Evolutionary conservation across 2,329 filamentous ascomycete species (phyloP).

Genomic region (Sclerotinia minor): DNA sequence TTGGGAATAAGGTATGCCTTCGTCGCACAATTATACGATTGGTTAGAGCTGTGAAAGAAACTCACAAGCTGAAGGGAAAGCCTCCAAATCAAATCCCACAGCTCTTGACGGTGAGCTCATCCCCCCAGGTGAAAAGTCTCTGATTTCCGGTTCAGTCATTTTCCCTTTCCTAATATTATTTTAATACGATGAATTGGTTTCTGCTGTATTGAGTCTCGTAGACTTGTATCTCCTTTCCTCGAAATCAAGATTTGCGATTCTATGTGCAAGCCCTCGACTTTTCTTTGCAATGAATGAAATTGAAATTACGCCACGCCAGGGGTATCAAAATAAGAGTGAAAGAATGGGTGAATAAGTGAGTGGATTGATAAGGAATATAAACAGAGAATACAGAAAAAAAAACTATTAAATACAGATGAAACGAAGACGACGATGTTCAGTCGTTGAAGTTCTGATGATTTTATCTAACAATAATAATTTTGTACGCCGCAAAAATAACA

Average conservation of each 20-base stretch:
- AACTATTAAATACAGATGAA: not conserved
- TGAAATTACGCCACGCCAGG: not conserved
- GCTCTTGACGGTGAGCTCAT: slow-evolving; percentile 10
- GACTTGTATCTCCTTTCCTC: not conserved
- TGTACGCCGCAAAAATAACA: not conserved
- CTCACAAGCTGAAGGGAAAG: slow-evolving; percentile 19
- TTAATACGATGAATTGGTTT: not conserved
- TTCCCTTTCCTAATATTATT: not conserved
- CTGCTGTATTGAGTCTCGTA: not conserved
- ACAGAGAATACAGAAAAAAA: not conserved
- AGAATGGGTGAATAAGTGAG: not conserved
- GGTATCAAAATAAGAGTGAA: slow-evolving; percentile 1
- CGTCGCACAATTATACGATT: not conserved
- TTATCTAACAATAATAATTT: slow-evolving; percentile 13
- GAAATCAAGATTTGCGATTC: not conserved
- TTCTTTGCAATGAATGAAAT: not conserved
- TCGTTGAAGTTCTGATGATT: not conserved
- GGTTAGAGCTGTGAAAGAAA: not conserved
- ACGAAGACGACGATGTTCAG: not conserved
- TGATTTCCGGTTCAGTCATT: slow-evolving; percentile 19
- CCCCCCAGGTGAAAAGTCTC: slow-evolving; percentile 26
- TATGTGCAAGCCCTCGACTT: not conserved
- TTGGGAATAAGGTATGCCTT: not conserved
- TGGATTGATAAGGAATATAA: not conserved
- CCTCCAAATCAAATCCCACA: slow-evolving; percentile 19